Percentiles rank a stretch among this genome's conserved stretches.
Evolutionary conservation across 2,329 filamentous ascomycete species (phyloP).

Genomic region (Metarhizium humberi): DNA sequence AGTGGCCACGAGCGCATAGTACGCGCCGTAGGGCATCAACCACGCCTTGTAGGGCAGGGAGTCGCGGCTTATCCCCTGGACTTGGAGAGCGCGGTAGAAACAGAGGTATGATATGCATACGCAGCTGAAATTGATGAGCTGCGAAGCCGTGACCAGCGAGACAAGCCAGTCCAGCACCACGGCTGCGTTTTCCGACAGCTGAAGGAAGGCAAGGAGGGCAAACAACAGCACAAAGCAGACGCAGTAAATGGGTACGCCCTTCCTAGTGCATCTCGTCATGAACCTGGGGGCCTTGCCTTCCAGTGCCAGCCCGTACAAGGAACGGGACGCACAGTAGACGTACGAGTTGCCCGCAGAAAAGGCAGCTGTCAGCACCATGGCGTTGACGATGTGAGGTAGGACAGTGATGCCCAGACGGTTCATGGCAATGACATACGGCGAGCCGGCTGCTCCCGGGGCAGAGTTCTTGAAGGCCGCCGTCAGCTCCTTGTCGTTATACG

Average conservation of each 20-base stretch:
- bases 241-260: constrained; percentile 66
- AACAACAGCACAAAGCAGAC: constrained; percentile 58
- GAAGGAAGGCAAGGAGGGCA: constrained; percentile 62
- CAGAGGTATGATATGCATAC: constrained; percentile 63
- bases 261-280: constrained; percentile 49
- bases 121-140: constrained; percentile 63
- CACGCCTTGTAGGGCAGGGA: constrained; percentile 61
- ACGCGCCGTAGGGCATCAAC: constrained; percentile 65
- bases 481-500: constrained; percentile 57
- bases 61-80: constrained; percentile 58
- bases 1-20: constrained; percentile 52
- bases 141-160: constrained; percentile 59
- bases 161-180: constrained; percentile 67
- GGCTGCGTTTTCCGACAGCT: constrained; percentile 55
- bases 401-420: constrained; percentile 51
- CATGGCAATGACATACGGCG: constrained; percentile 61
- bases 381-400: constrained; percentile 64
- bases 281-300: constrained; percentile 57
- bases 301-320: constrained; percentile 58
- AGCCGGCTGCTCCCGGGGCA: constrained; percentile 58
- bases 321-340: constrained; percentile 57
- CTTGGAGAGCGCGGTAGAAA: constrained; percentile 60
- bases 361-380: constrained; percentile 58
- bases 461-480: constrained; percentile 48
- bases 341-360: constrained; percentile 58